Base-by-base conservation (phyloP, 768 basidiomycete genomes). In the Scleroderma bovista region DNA sequence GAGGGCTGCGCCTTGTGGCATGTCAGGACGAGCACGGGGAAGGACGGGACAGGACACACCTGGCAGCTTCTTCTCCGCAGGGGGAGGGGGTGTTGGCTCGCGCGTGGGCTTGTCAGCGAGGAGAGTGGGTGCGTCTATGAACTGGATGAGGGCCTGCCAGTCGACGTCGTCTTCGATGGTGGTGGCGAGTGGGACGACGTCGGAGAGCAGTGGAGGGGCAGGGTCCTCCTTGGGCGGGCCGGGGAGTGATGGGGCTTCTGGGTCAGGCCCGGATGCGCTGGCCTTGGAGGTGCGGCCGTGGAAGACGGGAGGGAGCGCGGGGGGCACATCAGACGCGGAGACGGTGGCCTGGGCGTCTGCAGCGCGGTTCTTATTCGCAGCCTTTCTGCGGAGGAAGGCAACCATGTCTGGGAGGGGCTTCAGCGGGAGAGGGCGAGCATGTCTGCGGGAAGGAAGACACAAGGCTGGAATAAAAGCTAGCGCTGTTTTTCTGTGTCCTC, bases 361-460 rank as follows among this genome's bases (percentile, higher is more conserved):
- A 7, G 6, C 26, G 6, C 24, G 19, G 6, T 26, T 29, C 44
- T 32, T 33, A 10, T 20, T 33, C 3, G 44, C 12, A 22, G 31
- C 3, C 20, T 45, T 45, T 45, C 31, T 45, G 31, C 44, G 44
- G 10, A 45, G 44, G 32, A 45, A 45, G 44, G 16, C 44, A 33
- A 29, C 29, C 44, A 45, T 45, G 41, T 42, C 41, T 13, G 13
- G 22, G 41, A 24, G 22, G 3, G 16, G 13, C 16, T 16, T 16
- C 16, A 8, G 41, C 22, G 43, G 29, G n/a, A 16, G 43, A 31
- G n/a, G 38, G 38, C 7, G 38, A n/a, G 38, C 9, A 39, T 11
- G 19, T 3, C 10, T 31, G 44, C 12, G 20, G 19, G 8, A 33
- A 33, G 31, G 17, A 20, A 17, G 43, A 15, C 31, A 44, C 32